Base-by-base conservation (phyloP, 1,139 yeast species). In the Lodderomyces elongisporus region DNA sequence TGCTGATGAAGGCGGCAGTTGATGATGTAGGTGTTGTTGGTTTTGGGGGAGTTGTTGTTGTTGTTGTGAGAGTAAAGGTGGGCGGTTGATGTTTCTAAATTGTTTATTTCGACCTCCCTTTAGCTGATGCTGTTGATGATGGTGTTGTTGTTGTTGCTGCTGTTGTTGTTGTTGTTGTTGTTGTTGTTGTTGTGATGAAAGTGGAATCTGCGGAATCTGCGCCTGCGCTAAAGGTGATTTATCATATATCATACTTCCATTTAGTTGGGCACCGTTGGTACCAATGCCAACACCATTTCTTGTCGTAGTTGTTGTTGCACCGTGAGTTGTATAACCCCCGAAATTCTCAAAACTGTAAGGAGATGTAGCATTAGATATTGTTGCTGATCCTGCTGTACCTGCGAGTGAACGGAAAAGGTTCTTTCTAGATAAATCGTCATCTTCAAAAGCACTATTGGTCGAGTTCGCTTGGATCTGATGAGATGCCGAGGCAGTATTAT, bases 281-380 rank as follows among this genome's bases (percentile, higher is more conserved):
- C 22, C 22, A 10, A 24, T 10, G 10, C 10, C 10, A 10, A 7
- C 10, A 18, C 22, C 10, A 18, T 10, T 18, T 18, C 22, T 18
- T 18, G 22, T 21, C n/a, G n/a, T n/a, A n/a, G n/a, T n/a, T n/a
- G n/a, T n/a, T n/a, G n/a, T n/a, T n/a, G n/a, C n/a, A n/a, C n/a
- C n/a, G n/a, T n/a, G n/a, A 13, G 44, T 35, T 14, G 43, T 31
- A 33, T 42, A 43, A 13, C 40, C 31, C 9, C 44, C 42, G 10
- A 46, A 38, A n/a, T n/a, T n/a, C 30, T 47, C 51, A 38, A 47
- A 45, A 27, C 43, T 44, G 28, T 38, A 44, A 9, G 48, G 49
- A 3, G 51, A 47, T 4, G 47, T 37, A 5, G 49, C 43, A 4
- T 38, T 36, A 3, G 49, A 42, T n/a, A 22, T 35, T 28, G 37